Percentiles rank a stretch among this genome's conserved stretches.
phyloP scores from a whole-genome alignment of 1,139 yeast species.

The Kurtzmaniella natalensis region DNA sequence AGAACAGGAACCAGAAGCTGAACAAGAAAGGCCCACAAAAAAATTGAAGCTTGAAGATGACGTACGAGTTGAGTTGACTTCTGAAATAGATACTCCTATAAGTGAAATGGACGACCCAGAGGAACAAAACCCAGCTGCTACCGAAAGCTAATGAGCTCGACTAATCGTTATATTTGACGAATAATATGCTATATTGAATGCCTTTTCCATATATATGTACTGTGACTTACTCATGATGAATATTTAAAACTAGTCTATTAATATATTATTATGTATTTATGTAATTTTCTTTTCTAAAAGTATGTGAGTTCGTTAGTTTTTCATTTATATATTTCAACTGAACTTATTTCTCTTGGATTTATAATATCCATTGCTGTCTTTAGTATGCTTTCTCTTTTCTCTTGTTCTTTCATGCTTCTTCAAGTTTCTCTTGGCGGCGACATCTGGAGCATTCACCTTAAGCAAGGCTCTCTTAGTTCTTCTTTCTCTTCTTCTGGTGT shows the following conservation, averaged over 20 bases:
- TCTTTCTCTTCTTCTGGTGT: slow-evolving; percentile 68
- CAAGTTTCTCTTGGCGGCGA: slow-evolving; percentile 71
- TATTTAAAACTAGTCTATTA: too few relatives aligned
- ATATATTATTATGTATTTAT: too few relatives aligned
- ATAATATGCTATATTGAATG: too few relatives aligned
- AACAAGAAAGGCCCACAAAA: slow-evolving; percentile 14
- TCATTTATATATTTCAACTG: slow-evolving; percentile 3
- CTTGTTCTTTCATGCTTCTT: slow-evolving; percentile 72
- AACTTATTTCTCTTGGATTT: slow-evolving; percentile 46
- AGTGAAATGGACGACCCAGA: slow-evolving; percentile 9
- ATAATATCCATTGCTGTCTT: slow-evolving; percentile 75
- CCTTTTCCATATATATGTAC: too few relatives aligned
- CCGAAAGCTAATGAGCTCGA: too few relatives aligned
- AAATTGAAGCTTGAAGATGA: slow-evolving; percentile 11
- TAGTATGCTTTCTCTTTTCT: slow-evolving; percentile 70
- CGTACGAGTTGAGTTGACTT: slow-evolving; percentile 9
- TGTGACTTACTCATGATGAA: too few relatives aligned
- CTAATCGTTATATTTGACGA: too few relatives aligned
- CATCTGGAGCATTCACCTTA: slow-evolving; percentile 76
- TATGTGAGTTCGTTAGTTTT: too few relatives aligned
- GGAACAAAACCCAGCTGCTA: slow-evolving; percentile 6
- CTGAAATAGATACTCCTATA: slow-evolving; percentile 14
- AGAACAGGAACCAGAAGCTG: too few relatives aligned
- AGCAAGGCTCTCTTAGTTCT: slow-evolving; percentile 70
- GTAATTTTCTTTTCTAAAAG: too few relatives aligned